Evolutionary conservation across 768 basidiomycete species (phyloP).

Genomic region (Lactarius vividus): DNA sequence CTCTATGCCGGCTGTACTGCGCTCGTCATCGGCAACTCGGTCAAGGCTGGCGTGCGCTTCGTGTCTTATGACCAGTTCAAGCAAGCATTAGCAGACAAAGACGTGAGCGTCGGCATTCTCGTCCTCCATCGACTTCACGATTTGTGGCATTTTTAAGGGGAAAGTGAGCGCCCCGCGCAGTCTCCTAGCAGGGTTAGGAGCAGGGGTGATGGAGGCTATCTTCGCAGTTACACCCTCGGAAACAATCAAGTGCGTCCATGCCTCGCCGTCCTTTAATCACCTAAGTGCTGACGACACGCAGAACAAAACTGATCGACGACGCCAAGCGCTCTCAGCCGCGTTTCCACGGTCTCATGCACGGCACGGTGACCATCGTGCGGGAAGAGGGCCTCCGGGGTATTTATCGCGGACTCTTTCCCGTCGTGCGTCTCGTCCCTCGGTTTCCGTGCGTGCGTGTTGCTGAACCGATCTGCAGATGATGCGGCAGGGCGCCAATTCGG

Average conservation of each 20-base stretch:
- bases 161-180: conserved; percentile 87
- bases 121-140: not conserved
- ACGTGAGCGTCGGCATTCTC: conserved; percentile 46
- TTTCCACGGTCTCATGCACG: conserved; percentile 86
- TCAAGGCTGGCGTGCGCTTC: conserved; percentile 96
- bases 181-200: conserved; percentile 76
- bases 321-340: conserved; percentile 80
- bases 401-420: conserved; percentile 91
- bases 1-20: conserved; percentile 94
- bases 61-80: conserved; percentile 95
- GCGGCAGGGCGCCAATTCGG: conserved; percentile 97
- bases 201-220: conserved; percentile 89
- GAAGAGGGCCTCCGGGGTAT: conserved; percentile 84
- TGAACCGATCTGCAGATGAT: conserved; percentile 62
- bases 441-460: not conserved
- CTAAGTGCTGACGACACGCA: conserved; percentile 33
- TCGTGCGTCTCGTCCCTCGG: conserved; percentile 51
- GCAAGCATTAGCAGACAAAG: conserved; percentile 68
- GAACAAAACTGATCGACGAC: conserved; percentile 97
- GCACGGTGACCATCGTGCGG: conserved; percentile 71
- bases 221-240: conserved; percentile 97
- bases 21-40: conserved; percentile 84
- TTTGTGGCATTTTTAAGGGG: conserved; percentile 50
- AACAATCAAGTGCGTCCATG: conserved; percentile 82
- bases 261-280: not conserved